phyloP scores from a whole-genome alignment of 1,284 basidiomycete genomes.

The Sphaerobolus stellatus region DNA sequence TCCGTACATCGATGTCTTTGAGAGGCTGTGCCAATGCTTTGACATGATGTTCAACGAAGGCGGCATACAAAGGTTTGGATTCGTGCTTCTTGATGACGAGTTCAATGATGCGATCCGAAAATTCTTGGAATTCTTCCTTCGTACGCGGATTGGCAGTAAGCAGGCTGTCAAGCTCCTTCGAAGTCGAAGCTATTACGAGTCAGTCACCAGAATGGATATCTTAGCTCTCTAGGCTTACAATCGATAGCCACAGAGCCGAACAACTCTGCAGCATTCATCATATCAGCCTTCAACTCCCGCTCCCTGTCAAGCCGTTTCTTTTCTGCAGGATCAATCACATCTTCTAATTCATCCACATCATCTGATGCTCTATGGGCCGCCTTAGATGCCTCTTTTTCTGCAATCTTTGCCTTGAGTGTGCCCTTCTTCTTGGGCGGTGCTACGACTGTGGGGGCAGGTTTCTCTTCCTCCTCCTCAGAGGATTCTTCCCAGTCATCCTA shows the following conservation, averaged over 20 bases:
- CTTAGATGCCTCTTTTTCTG: constrained; percentile 79
- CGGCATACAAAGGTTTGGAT: constrained; percentile 74
- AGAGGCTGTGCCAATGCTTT: constrained; percentile 72
- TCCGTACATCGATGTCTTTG: constrained; percentile 86
- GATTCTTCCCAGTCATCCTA: constrained; percentile 94
- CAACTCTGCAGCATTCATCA: constrained; percentile 78
- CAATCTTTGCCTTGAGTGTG: constrained; percentile 84
- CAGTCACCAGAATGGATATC: background rate
- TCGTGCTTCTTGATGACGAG: constrained; percentile 75
- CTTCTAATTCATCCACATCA: constrained; percentile 40
- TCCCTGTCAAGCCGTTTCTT: constrained; percentile 75
- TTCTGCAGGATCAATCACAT: constrained; percentile 80
- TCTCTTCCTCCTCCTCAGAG: constrained; percentile 59
- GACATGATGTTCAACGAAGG: constrained; percentile 81
- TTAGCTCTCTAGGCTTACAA: constrained; percentile 42
- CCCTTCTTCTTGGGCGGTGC: constrained; percentile 87
- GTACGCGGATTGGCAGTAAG: constrained; percentile 76
- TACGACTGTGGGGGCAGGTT: constrained; percentile 41
- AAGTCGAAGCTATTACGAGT: constrained; percentile 52
- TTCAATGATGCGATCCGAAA: constrained; percentile 73
- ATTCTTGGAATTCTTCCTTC: constrained; percentile 78
- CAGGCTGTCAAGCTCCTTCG: constrained; percentile 66
- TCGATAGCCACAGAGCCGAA: constrained; percentile 71
- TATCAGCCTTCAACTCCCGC: constrained; percentile 79
- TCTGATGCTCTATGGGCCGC: constrained; percentile 39